Evolutionary conservation across 1,139 yeast species (phyloP).

Genomic region (Blastobotrys proliferans): DNA sequence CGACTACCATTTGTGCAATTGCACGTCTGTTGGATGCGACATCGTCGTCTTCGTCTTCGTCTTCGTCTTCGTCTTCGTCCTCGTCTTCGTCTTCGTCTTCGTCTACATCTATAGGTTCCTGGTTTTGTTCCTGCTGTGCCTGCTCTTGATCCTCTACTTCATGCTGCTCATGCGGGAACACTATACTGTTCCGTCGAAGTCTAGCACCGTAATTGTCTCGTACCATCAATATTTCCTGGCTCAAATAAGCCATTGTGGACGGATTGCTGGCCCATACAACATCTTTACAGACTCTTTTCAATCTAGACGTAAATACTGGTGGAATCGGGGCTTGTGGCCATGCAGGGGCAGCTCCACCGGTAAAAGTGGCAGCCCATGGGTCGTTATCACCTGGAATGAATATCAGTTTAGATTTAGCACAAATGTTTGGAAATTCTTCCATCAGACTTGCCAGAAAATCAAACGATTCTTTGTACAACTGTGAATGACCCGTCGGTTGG

Average conservation of each 20-base stretch:
- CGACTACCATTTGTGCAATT: constrained; percentile 21
- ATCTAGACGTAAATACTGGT: constrained; percentile 58
- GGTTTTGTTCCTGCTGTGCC: constrained; percentile 10
- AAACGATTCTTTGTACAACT: constrained; percentile 63
- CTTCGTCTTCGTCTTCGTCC: constrained; percentile 16
- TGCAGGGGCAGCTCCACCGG: constrained; percentile 60
- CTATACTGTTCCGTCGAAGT: constrained; percentile 63
- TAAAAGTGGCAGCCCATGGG: constrained; percentile 81
- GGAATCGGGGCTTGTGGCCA: constrained; percentile 78
- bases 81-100: not conserved
- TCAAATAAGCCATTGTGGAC: constrained; percentile 64
- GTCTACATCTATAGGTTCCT: not conserved
- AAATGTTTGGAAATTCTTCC: constrained; percentile 42
- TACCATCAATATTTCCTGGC: constrained; percentile 74
- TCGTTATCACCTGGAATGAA: constrained; percentile 88
- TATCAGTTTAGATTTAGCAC: constrained; percentile 46
- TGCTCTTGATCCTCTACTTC: constrained; percentile 11
- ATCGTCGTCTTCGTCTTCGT: constrained; percentile 28
- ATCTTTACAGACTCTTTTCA: constrained; percentile 60
- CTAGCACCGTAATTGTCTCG: constrained; percentile 68
- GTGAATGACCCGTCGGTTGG: constrained; percentile 44
- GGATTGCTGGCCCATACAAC: constrained; percentile 80
- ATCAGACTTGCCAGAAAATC: constrained; percentile 63
- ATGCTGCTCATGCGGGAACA: constrained; percentile 36
- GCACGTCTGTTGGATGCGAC: constrained; percentile 20